A percentile compares a stretch with the other conserved stretches of the same genome.
Conservation (phyloP, 768 basidiomycete species). For the Mrakia frigida region DNA sequence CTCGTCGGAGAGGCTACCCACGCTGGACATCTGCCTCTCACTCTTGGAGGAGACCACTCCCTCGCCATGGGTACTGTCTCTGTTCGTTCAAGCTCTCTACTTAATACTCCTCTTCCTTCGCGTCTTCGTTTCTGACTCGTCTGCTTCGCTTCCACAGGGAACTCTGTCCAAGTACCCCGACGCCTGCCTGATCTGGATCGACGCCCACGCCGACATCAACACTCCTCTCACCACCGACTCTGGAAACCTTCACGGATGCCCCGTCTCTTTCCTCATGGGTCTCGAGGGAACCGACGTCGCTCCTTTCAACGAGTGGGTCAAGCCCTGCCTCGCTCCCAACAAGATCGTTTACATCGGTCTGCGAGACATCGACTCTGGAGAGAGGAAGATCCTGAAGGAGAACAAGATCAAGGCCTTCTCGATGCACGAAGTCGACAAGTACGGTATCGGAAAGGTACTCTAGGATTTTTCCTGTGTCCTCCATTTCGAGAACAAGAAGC, state of each 20-base stretch:
- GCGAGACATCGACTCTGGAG: constrained; percentile 82
- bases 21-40: constrained; percentile 77
- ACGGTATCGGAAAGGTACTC: constrained; percentile 69
- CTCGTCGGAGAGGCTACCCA: constrained; percentile 68
- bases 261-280: constrained; percentile 82
- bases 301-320: constrained; percentile 42
- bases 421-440: constrained; percentile 80
- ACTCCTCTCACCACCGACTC: constrained; percentile 68
- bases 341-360: constrained; percentile 44
- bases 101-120: no score
- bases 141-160: constrained; percentile 3
- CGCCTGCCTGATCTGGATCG: constrained; percentile 85
- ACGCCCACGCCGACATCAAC: constrained; percentile 97
- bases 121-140: not conserved
- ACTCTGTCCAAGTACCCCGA: constrained; percentile 46
- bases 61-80: constrained; percentile 90
- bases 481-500: not conserved
- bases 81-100: no score
- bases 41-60: constrained; percentile 85
- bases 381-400: constrained; percentile 77
- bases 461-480: not conserved
- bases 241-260: constrained; percentile 98
- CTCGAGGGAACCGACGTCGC: constrained; percentile 48
- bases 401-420: constrained; percentile 77
- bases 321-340: constrained; percentile 28